phyloP scores from a whole-genome alignment of 768 basidiomycete species.

The Podaxis pistillaris region DNA sequence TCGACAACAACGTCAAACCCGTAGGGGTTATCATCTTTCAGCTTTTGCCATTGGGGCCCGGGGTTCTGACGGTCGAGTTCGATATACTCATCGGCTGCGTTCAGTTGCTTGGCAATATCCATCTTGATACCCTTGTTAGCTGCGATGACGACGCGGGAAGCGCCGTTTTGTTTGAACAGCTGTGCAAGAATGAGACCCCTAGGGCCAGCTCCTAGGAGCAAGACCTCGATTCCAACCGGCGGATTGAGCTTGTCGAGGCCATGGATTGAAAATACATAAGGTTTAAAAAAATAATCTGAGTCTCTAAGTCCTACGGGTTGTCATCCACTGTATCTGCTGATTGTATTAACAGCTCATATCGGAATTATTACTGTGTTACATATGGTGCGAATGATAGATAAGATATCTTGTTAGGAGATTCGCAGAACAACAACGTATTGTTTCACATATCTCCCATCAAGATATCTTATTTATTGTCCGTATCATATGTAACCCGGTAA shows the following conservation, averaged over 20 bases:
- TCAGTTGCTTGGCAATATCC: conserved; percentile 76
- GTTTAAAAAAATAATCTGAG: too few species aligned
- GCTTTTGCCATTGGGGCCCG: conserved; percentile 72
- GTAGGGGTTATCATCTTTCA: conserved; percentile 80
- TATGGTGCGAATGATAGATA: too few species aligned
- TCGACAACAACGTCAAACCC: conserved; percentile 85
- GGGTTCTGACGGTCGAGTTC: conserved; percentile 79
- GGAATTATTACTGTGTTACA: too few species aligned
- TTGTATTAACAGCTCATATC: too few species aligned
- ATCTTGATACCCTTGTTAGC: conserved; percentile 92
- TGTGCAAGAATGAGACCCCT: conserved; percentile 90
- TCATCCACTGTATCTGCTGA: too few species aligned
- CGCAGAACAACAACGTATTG: too few species aligned
- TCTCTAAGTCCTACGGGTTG: too few species aligned
- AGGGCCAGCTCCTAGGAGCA: conserved; percentile 87
- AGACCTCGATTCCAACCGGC: conserved; percentile 79
- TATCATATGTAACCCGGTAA: too few species aligned
- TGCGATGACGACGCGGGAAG: conserved; percentile 76
- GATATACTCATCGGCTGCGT: conserved; percentile 82
- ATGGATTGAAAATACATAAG: conserved; percentile 52
- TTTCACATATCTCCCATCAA: too few species aligned
- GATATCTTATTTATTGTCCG: too few species aligned
- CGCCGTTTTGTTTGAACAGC: conserved; percentile 84
- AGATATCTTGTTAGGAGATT: too few species aligned
- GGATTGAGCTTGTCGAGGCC: conserved; percentile 86